Evolutionary conservation across 345 rosid genomes (phyloP), one percentile per base, ranked within the genome.

Genomic region (Eucalyptus shirleyi): DNA sequence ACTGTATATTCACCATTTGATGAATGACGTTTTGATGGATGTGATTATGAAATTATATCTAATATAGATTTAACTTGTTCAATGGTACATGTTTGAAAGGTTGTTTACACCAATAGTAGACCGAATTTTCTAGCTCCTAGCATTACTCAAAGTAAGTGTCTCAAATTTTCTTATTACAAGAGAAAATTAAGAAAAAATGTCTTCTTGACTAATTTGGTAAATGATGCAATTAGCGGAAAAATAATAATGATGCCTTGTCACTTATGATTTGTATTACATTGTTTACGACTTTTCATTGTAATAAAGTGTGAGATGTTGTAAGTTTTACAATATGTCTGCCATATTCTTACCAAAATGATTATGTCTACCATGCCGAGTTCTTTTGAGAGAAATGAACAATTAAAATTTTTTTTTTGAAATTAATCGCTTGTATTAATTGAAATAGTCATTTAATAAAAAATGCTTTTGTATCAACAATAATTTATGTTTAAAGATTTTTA

Each of bases 1-100:
- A n/a, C 1, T 16, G 1, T n/a, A 65, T 4, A 15, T 8, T n/a
- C 4, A 16, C 21, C 1, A 3, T 65, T n/a, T 3, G 11, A n/a
- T n/a, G 3, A n/a, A 8, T 65, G 21, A 0, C 0, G 6, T n/a
- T 9, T 65, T 7, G 21, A 65, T n/a, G 21, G 21, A n/a, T n/a
- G 21, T 11, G 2, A 16, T 65, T n/a, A n/a, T 30, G 8, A 6
- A 15, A n/a, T 30, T 65, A 65, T 65, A 14, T 65, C 5, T n/a
- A n/a, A 0, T 7, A n/a, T 9, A 6, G 18, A 30, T 62, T 62
- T 62, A 30, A 1, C 69, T 13, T 0, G 1, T 62, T 62, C 1
- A 0, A 62, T 0, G 9, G 9, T 28, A 6, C 17, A 13, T 1
- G 69, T 62, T 62, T 34, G 1, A 65, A n/a, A 65, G 19, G 34